These are phyloP conservation scores for Mycena sanguinolenta DNA, from an alignment of 768 basidiomycete species.

Conservation along the genomic window DNA sequence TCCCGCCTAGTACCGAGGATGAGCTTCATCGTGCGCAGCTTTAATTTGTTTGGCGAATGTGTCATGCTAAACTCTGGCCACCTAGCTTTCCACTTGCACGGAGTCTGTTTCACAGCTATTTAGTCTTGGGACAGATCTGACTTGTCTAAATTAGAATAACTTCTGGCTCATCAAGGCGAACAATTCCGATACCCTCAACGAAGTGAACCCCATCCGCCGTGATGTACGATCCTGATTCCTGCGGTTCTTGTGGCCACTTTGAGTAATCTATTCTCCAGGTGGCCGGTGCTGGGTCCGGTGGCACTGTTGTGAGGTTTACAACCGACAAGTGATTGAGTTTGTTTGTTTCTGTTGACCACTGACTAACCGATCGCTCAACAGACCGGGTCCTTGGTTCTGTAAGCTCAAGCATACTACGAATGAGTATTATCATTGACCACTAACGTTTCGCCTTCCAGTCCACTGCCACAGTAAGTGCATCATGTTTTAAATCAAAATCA, in stretches of 20 bases:
- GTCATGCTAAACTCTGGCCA: no score
- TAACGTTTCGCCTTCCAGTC: slow-evolving; percentile 1
- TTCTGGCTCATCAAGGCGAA: slow-evolving; percentile 58
- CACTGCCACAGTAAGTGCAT: slow-evolving; percentile 24
- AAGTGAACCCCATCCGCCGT: slow-evolving; percentile 63
- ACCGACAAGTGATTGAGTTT: slow-evolving; percentile 53
- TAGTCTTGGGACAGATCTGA: no score
- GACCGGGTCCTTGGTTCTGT: slow-evolving; percentile 5
- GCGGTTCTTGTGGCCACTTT: no score
- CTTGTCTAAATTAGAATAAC: no score
- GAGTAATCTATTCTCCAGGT: not conserved
- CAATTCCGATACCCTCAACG: slow-evolving; percentile 46
- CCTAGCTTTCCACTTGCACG: slow-evolving; percentile 46
- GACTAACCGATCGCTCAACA: no score
- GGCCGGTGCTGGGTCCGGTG: slow-evolving; percentile 19
- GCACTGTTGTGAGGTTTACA: slow-evolving; percentile 61
- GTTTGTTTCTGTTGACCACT: not conserved
- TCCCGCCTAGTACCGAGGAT: no score
- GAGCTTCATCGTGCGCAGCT: no score
- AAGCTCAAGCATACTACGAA: not conserved
- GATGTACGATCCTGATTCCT: no score
- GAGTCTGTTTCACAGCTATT: slow-evolving; percentile 21
- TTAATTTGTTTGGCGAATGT: no score
- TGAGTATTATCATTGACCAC: not conserved
- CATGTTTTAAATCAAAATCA: no score